Evolutionary conservation across 2,329 filamentous ascomycete genomes (phyloP), one percentile per base, ranked within the genome.

Genomic region (Penicillium griseofulvum): DNA sequence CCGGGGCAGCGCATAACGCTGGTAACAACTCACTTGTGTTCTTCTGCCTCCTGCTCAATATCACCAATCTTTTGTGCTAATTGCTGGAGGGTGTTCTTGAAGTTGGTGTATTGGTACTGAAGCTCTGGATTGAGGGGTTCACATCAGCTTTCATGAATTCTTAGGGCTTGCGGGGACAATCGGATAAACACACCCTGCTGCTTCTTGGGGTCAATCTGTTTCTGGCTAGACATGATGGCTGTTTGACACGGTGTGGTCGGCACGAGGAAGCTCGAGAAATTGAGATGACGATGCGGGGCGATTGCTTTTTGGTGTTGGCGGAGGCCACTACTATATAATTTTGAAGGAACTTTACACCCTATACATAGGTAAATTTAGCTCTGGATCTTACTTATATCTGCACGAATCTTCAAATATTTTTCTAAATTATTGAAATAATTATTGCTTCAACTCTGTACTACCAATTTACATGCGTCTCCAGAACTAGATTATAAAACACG

Each of bases 11-110:
- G 14, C 19, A 31, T 31, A 19, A 9, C 4, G 16, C 8, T 12
- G 7, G 0, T 2, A 16, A 56, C 19, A 14, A 75, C 88, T 72
- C 78, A 97, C 94, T 96, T 97, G 81, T 99, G 94, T 74, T 99
- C 94, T 75, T 99, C 94, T 19, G 90, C 87, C 74, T 97, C 94
- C 73, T 96, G 91, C 78, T 99, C 94, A 54, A 99, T 92, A 71
- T 97, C 92, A 38, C 94, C 94, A 65, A 99, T 97, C 75, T 96
- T 97, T 70, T 91, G 88, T 29, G 94, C 94, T 68, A 99, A 86
- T 70, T 94, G 90, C 76, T 97, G 93, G 55, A 99, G 83, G 33
- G 81, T 85, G 68, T 83, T 86, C 69, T 87, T 87, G 80, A 83
- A 81, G 62, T 75, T 80, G 38, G 75, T 72, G 65, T 80, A 81